Base-by-base conservation (phyloP, 352 stramenopile genomes). In the Phytopythium mirpurense region DNA sequence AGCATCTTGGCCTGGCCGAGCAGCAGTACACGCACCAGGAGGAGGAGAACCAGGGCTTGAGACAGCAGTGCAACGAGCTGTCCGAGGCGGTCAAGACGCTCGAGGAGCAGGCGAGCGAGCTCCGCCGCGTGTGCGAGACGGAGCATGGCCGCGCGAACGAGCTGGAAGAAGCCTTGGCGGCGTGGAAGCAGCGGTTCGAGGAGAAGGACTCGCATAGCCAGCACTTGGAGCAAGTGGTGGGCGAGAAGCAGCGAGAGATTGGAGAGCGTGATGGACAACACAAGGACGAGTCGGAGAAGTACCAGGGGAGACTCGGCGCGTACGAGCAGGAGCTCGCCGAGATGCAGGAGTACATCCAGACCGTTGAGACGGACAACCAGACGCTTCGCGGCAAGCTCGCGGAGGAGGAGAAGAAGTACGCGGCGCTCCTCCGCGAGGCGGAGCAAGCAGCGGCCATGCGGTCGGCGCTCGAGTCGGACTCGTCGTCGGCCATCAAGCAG, bases 271-370 rank as follows among this genome's bases (percentile, higher is more conserved):
- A 77, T 19, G 51, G 45, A 11, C 62, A 65, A 31, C 35, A 83
- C 31, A 73, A 78, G 42, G 57, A 51, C n/a, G 67, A 86, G 37
- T 67, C 74, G 19, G 59, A 68, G 9, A 75, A 80, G 27, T 43
- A 77, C 31, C 67, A 83, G 31, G 70, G 68, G 0, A 68, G 85
- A 2, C 59, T 74, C 21, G 63, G 76, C n/a, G 62, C 60, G 29
- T 70, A 86, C 42, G 78, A 88, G 51, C 66, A 82, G 5, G 63
- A 83, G 42, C 47, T 88, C 5, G 53, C 67, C 21, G 49, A 67
- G 24, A 53, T 76, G 40, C 71, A 75, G 46, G 72, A 86, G 32
- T 65, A 67, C 34, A 63, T 71, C 7, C 47, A 56, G 31, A 49
- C 64, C 5, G 53, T 71, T 31, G 77, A 88, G 51, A 31, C 58